phyloP scores from a whole-genome alignment of 306 rosid species.

The Mucuna pruriens region DNA sequence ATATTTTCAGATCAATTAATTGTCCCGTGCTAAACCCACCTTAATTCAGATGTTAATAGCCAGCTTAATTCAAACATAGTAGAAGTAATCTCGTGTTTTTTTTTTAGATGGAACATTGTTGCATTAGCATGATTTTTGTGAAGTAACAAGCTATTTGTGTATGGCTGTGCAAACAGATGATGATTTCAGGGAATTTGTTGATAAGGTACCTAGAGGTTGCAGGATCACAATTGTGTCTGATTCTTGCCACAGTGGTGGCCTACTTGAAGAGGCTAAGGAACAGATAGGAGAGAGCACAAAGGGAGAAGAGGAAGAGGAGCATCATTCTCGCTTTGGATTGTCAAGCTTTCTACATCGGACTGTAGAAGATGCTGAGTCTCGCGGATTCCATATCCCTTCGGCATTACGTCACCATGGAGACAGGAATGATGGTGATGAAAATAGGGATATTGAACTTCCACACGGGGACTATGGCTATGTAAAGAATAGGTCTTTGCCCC shows the following conservation, averaged over 20 bases:
- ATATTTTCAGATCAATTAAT: background rate
- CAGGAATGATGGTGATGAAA: constrained; percentile 46
- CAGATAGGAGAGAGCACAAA: constrained; percentile 91
- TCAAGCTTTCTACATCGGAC: constrained; percentile 60
- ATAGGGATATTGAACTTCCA: constrained; percentile 55
- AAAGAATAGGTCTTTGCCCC: constrained; percentile 72
- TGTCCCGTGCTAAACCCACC: background rate
- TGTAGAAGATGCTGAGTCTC: constrained; percentile 68
- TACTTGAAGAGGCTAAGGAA: constrained; percentile 70
- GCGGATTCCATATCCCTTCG: constrained; percentile 76
- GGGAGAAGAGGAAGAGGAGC: constrained; percentile 32
- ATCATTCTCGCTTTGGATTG: constrained; percentile 55
- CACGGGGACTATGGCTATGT: constrained; percentile 55
- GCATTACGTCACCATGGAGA: constrained; percentile 36
- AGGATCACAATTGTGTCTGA: constrained; percentile 85
- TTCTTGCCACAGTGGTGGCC: constrained; percentile 96
- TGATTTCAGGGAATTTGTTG: constrained; percentile 84
- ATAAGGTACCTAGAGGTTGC: constrained; percentile 64
- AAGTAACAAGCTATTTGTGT: background rate
- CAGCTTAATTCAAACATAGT: background rate
- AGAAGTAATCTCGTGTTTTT: background rate
- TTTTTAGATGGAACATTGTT: background rate
- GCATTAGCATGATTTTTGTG: background rate
- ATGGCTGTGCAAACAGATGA: constrained; percentile 62
- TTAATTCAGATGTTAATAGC: background rate